Percentiles rank a stretch among this genome's conserved stretches.
phyloP scores from a whole-genome alignment of 2,329 filamentous ascomycete genomes.

The Penicillium paneum region DNA sequence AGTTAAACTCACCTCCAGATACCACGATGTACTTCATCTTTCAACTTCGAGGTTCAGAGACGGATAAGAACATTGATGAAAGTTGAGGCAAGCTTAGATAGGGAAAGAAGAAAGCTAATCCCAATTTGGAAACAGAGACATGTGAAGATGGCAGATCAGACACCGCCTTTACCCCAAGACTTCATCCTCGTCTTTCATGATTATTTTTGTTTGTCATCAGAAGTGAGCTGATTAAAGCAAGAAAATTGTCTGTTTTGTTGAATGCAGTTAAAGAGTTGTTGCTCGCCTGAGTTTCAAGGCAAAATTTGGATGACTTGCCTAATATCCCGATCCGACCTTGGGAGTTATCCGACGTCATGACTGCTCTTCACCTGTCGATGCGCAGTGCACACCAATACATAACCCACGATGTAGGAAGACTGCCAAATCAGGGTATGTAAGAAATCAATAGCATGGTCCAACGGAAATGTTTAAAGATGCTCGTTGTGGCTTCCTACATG shows the following conservation, averaged over 20 bases:
- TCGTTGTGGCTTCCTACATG: background rate
- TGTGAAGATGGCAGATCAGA: background rate
- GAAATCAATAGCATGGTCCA: background rate
- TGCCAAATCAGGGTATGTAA: background rate
- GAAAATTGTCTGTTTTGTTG: too few relatives aligned
- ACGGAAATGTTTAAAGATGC: background rate
- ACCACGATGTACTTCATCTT: conserved; percentile 81
- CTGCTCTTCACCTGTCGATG: background rate
- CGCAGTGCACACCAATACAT: background rate
- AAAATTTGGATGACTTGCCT: background rate
- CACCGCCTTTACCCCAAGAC: background rate
- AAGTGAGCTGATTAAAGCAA: background rate
- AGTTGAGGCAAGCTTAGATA: background rate
- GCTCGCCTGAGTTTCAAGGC: background rate
- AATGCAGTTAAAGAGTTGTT: background rate
- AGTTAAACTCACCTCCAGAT: conserved; percentile 62
- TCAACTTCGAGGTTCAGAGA: background rate
- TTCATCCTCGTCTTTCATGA: background rate
- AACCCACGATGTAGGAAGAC: background rate
- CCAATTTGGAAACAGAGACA: background rate
- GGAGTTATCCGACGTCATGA: conserved; percentile 8
- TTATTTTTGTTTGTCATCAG: background rate
- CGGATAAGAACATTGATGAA: background rate
- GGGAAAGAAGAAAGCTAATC: background rate
- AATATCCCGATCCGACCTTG: background rate